Percentiles rank a stretch among this genome's conserved stretches.
phyloP scores from a whole-genome alignment of 2,329 filamentous ascomycete genomes.

The Helminthosporium solani region DNA sequence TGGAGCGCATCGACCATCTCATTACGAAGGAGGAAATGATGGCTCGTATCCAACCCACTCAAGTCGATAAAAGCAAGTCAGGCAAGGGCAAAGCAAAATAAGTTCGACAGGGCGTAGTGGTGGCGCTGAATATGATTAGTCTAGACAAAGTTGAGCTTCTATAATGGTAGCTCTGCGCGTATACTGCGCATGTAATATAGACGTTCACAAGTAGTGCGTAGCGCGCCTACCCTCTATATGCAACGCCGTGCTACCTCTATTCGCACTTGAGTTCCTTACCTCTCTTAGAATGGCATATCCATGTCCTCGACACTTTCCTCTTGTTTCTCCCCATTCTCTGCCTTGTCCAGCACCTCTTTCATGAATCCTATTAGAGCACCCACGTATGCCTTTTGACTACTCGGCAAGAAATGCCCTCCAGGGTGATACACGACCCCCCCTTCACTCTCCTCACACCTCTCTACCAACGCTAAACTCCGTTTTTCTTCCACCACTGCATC shows the following conservation, averaged over 20 bases:
- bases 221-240: slow-evolving; percentile 9
- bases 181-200: slow-evolving; percentile 40
- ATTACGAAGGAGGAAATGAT: slow-evolving; percentile 99
- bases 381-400: slow-evolving; percentile 73
- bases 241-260: slow-evolving; percentile 20
- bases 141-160: slow-evolving; percentile 32
- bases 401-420: slow-evolving; percentile 86
- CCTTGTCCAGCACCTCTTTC: slow-evolving; percentile 50
- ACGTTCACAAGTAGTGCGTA: slow-evolving; percentile 15
- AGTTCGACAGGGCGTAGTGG: slow-evolving; percentile 5
- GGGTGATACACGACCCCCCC: slow-evolving; percentile 69
- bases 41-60: slow-evolving; percentile 81
- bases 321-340: slow-evolving; percentile 33
- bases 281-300: slow-evolving; percentile 63
- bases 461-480: slow-evolving; percentile 66
- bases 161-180: slow-evolving; percentile 28
- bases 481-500: slow-evolving; percentile 86
- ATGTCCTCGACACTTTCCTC: slow-evolving; percentile 64
- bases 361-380: slow-evolving; percentile 75
- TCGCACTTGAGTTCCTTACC: slow-evolving; percentile 1
- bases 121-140: slow-evolving; percentile 26
- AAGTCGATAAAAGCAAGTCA: slow-evolving; percentile 45
- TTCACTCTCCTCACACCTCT: slow-evolving; percentile 59
- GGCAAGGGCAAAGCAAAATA: slow-evolving; percentile 39
- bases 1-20: slow-evolving; percentile 93